Percentiles rank a stretch among this genome's conserved stretches.
Evolutionary conservation across 1,284 basidiomycete genomes (phyloP).

Genomic region (Apiotrichum veenhuisii): DNA sequence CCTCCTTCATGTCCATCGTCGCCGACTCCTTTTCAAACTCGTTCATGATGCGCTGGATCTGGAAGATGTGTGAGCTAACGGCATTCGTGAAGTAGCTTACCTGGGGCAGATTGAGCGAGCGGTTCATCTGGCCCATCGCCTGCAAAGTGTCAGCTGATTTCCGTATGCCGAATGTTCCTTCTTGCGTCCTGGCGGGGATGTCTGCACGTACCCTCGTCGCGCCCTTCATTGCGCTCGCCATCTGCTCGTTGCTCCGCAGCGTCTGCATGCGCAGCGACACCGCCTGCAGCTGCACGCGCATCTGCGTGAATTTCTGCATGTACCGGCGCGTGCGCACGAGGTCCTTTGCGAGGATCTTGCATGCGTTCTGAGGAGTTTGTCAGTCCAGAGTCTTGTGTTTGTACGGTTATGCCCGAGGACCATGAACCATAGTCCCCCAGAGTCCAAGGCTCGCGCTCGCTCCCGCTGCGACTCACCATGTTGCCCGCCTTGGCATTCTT

Average conservation of each 20-base stretch:
- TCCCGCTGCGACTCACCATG: constrained; percentile 61
- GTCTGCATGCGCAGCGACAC: constrained; percentile 95
- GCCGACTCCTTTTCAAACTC: constrained; percentile 97
- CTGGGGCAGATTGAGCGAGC: constrained; percentile 83
- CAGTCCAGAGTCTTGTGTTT: no score
- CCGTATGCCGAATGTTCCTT: neutral
- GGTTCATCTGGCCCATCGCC: constrained; percentile 99
- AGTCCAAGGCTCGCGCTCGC: neutral
- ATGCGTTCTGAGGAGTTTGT: constrained; percentile 74
- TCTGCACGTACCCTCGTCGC: constrained; percentile 73
- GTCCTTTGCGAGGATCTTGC: constrained; percentile 99
- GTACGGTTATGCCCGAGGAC: no score
- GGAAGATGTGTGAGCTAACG: constrained; percentile 25
- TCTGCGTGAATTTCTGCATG: constrained; percentile 97
- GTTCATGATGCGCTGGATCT: constrained; percentile 92
- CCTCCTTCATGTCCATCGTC: constrained; percentile 99
- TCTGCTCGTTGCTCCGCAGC: constrained; percentile 92
- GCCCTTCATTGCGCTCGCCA: constrained; percentile 99
- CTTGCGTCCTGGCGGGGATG: constrained; percentile 3
- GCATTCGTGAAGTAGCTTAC: constrained; percentile 16
- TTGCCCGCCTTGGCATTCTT: constrained; percentile 93
- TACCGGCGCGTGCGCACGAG: constrained; percentile 92
- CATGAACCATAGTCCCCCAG: no score
- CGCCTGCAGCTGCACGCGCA: constrained; percentile 97
- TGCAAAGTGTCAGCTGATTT: constrained; percentile 41